A percentile compares a stretch with the other conserved stretches of the same genome.
phyloP scores from a whole-genome alignment of 1,284 basidiomycete genomes.

The Ustilago crameri region DNA sequence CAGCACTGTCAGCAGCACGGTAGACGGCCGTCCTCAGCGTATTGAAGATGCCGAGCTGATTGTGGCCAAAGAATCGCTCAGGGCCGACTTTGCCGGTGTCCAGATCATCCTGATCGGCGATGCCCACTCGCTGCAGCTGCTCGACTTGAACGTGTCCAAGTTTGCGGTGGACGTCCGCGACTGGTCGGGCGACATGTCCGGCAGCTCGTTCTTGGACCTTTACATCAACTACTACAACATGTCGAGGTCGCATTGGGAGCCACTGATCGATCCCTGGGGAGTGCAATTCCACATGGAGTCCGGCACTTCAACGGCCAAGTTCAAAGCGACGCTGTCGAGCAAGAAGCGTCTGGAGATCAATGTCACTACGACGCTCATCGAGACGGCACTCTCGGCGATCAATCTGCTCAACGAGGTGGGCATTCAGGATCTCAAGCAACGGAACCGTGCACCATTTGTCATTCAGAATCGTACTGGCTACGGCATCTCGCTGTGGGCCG shows the following conservation, averaged over 20 bases:
- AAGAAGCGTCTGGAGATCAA: slow-evolving; percentile 90
- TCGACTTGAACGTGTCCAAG: slow-evolving; percentile 86
- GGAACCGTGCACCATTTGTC: slow-evolving; percentile 90
- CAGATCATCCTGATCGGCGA: slow-evolving; percentile 94
- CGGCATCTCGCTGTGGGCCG: slow-evolving; percentile 67
- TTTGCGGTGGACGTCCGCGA: slow-evolving; percentile 87
- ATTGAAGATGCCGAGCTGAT: slow-evolving; percentile 59
- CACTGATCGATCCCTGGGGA: slow-evolving; percentile 97
- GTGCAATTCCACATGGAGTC: slow-evolving; percentile 74
- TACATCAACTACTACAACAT: slow-evolving; percentile 97
- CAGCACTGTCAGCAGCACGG: slow-evolving; percentile 13
- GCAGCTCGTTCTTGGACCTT: slow-evolving; percentile 71
- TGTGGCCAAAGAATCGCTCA: slow-evolving; percentile 62
- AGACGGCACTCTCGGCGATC: slow-evolving; percentile 81
- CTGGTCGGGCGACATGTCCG: slow-evolving; percentile 87
- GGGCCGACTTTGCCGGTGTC: slow-evolving; percentile 74
- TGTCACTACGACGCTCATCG: slow-evolving; percentile 90
- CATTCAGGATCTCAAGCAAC: slow-evolving; percentile 42
- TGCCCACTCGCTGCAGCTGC: slow-evolving; percentile 90
- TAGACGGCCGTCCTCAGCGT: slow-evolving; percentile 14
- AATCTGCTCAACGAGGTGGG: slow-evolving; percentile 78
- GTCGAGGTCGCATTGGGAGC: slow-evolving; percentile 98
- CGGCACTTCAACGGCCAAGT: slow-evolving; percentile 70
- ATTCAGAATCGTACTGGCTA: slow-evolving; percentile 92
- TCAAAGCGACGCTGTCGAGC: slow-evolving; percentile 78